Conservation (phyloP, 306 rosid species). For the Datisca glomerata region DNA sequence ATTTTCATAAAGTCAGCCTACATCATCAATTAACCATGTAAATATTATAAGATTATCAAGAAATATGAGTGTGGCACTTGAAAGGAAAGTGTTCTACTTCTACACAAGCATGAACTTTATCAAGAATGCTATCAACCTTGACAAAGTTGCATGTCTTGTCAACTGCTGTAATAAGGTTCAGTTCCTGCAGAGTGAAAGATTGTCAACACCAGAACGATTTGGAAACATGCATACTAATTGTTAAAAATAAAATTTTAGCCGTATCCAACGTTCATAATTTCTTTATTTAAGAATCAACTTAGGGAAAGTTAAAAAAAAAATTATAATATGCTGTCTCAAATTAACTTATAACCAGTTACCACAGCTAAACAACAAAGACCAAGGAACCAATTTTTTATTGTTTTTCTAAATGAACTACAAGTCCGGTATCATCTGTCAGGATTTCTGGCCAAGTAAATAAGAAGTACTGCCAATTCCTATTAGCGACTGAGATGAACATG, state of each 20-base stretch:
- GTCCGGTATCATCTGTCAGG: not conserved
- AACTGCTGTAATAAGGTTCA: constrained; percentile 48
- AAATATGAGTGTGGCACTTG: not conserved
- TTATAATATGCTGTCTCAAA: too few species aligned
- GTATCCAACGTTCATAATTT: not conserved
- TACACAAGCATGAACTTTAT: constrained; percentile 3
- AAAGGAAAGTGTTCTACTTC: too few species aligned
- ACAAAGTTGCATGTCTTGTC: constrained; percentile 67
- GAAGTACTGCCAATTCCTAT: not conserved
- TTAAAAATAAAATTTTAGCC: too few species aligned
- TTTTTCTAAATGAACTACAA: not conserved
- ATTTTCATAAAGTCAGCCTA: constrained; percentile 98
- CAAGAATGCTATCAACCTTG: constrained; percentile 41
- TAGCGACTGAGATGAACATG: not conserved
- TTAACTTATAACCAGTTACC: not conserved
- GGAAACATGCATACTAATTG: not conserved
- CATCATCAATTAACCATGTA: constrained; percentile 15
- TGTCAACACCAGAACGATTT: not conserved
- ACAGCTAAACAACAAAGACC: not conserved
- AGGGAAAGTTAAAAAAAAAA: not conserved
- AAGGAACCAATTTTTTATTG: not conserved
- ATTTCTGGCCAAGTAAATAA: not conserved
- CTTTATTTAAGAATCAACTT: too few species aligned
- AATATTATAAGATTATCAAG: not conserved
- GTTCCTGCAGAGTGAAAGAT: constrained; percentile 36